phyloP scores from a whole-genome alignment of 179 eudicot species.

The Silene coronaria region DNA sequence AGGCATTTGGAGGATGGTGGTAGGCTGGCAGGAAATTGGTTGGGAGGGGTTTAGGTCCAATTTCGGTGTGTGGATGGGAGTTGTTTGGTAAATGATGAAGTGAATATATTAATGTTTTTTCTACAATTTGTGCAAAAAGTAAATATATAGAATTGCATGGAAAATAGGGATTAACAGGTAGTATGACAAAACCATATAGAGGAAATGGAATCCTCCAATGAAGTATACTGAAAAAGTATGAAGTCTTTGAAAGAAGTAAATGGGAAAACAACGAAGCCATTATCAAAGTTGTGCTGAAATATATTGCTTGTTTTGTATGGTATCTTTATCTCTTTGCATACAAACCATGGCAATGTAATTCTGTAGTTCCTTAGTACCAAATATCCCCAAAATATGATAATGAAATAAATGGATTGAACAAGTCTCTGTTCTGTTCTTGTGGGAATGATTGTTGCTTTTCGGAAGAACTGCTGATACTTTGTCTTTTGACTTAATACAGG shows the following conservation, averaged over 20 bases:
- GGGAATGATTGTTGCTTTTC: not conserved
- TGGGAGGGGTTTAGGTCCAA: too few species aligned
- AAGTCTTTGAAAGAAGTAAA: too few species aligned
- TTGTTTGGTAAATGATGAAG: too few species aligned
- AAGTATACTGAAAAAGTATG: too few species aligned
- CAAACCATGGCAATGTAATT: not conserved
- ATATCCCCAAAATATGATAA: not conserved
- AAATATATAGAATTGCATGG: not conserved
- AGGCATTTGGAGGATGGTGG: too few species aligned
- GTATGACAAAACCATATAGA: not conserved
- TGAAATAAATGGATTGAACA: not conserved
- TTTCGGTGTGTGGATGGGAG: too few species aligned
- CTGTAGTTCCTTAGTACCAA: not conserved
- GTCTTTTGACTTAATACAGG: constrained; percentile 43
- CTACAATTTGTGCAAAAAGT: not conserved
- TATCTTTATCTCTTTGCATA: not conserved
- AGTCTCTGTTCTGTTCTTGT: not conserved
- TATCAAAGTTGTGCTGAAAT: not conserved
- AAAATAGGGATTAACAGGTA: not conserved
- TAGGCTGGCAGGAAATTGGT: too few species aligned
- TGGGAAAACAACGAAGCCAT: not conserved
- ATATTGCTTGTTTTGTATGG: not conserved
- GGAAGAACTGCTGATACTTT: not conserved
- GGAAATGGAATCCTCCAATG: not conserved
- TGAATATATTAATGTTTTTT: not conserved